Evolutionary conservation across 805 yeast species (phyloP), one percentile per base, ranked within the genome.

Genomic region (Cyberlindnera suaveolens): DNA sequence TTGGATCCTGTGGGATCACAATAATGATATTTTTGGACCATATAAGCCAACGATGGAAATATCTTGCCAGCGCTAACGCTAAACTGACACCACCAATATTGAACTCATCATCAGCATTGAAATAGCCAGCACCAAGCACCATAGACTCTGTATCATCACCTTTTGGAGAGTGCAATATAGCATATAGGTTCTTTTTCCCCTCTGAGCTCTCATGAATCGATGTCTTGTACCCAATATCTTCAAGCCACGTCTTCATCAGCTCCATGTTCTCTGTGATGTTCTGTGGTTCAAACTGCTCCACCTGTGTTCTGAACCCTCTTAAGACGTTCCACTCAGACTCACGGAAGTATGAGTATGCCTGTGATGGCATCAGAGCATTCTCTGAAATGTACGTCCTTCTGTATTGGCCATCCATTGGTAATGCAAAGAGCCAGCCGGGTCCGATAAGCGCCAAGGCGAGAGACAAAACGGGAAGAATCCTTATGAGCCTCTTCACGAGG

Each of bases 71-170:
- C 0, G 90, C 80, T 15, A 86, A 60, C 2, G 82, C 75, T 30
- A 90, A 61, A 0, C 96, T 76, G 32, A 86, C 69, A 2, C 95
- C 99, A 34, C 96, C 95, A 45, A 78, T 71, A 61, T 93, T 93
- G 56, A 66, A 70, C 41, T 72, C 70, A 3, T 76, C 77, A 38
- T 80, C 85, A 6, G 78, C 64, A 42, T 85, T 86, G 39, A 57
- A 62, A 91, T 96, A 93, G 0, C 98, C 97, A 7, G 93, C 88
- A 8, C 82, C 85, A 36, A 93, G 62, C 1, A 90, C 95, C 77
- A 93, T 82, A 1, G 97, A 87, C 63, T 93, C 99, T 1, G 98
- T 89, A 46, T 90, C 93, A 56, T 91, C 98, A 23, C 97, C 97
- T 48, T 96, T 70, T 8, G 98, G 96, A 1, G 96, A 93, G 58